Evolutionary conservation across 495 filamentous ascomycete genomes (phyloP).

Genomic region (Aspergillus olivimuriae): DNA sequence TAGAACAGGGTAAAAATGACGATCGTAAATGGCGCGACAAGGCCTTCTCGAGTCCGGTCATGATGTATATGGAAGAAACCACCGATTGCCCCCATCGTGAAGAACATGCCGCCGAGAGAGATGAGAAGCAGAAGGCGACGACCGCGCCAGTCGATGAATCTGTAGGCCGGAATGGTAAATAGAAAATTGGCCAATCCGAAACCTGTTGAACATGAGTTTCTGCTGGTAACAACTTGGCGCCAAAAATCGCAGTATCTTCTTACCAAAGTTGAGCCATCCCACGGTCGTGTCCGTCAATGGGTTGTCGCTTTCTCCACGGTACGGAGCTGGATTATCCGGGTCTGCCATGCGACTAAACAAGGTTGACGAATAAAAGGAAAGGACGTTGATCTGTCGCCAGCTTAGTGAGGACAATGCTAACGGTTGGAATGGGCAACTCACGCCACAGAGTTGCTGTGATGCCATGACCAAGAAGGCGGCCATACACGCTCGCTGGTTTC

Average conservation of each 20-base stretch:
- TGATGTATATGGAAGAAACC: constrained; percentile 13
- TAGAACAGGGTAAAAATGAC: constrained; percentile 16
- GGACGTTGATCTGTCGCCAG: constrained; percentile 53
- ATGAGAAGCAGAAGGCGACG: constrained; percentile 22
- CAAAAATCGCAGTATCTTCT: too few species aligned
- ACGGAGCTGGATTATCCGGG: constrained; percentile 18
- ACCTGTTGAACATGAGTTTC: constrained; percentile 7
- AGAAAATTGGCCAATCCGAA: constrained; percentile 25
- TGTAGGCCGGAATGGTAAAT: constrained; percentile 21
- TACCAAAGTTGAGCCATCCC: constrained; percentile 60
- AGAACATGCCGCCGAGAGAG: constrained; percentile 18
- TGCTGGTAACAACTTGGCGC: too few species aligned
- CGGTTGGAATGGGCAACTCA: background rate
- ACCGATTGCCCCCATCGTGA: constrained; percentile 12
- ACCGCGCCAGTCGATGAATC: constrained; percentile 19
- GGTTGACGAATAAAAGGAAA: constrained; percentile 65
- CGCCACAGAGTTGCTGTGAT: constrained; percentile 68
- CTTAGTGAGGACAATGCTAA: background rate
- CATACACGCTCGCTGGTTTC: constrained; percentile 53
- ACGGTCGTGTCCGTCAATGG: background rate
- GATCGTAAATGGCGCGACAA: constrained; percentile 13
- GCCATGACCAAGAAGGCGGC: constrained; percentile 61
- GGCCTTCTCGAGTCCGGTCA: constrained; percentile 1
- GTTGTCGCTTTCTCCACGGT: background rate
- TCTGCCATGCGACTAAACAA: constrained; percentile 57